Evolutionary conservation across 352 stramenopile genomes (phyloP), one percentile per base, ranked within the genome.

Genomic region (Phytophthora syringae): DNA sequence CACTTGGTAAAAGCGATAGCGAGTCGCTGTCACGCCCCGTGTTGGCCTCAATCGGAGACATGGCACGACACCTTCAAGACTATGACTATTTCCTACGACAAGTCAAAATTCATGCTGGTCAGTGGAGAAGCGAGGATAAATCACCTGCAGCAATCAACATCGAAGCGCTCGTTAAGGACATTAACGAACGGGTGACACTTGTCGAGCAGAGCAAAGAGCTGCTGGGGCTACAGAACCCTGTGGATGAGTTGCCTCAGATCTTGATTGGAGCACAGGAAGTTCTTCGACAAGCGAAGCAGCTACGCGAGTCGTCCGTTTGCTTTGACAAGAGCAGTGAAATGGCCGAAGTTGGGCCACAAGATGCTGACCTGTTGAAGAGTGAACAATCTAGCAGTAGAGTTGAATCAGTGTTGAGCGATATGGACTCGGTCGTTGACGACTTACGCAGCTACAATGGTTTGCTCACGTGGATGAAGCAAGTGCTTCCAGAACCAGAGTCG

Each of bases 41-140:
- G 2, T 71, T 90, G 25, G 52, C 64, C 6, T 80, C 68, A 2
- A 77, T 92, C 25, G 79, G 85, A 53, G 75, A 83, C 5, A 76
- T 86, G 6, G 80, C 79, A 6, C 70, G 72, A 0, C 76, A 89
- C 32, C 60, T 92, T 1, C 83, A 90, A 49, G 83, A 90, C 52
- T 90, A 92, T 36, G 73, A 89, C 49, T 73, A 70, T 16, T 77
- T 90, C 24, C 28, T 89, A 5, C 40, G 74, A 18, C 70, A 81
- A 4, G 55, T 87, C 25, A 60, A 64, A 43, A 22, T 67, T n/a
- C 52, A 61, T 45, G 30, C 44, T 20, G 36, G 28, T 12, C 39
- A 24, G 2, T 22, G 44, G 16, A 10, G 24, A 15, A 37, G 5
- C 37, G 53, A 60, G 21, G 52, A 58, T 25, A 60, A 64, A 30